A percentile compares a stretch with the other conserved stretches of the same genome.
Conservation (phyloP, 345 rosid genomes). For the Rhodamnia argentea region DNA sequence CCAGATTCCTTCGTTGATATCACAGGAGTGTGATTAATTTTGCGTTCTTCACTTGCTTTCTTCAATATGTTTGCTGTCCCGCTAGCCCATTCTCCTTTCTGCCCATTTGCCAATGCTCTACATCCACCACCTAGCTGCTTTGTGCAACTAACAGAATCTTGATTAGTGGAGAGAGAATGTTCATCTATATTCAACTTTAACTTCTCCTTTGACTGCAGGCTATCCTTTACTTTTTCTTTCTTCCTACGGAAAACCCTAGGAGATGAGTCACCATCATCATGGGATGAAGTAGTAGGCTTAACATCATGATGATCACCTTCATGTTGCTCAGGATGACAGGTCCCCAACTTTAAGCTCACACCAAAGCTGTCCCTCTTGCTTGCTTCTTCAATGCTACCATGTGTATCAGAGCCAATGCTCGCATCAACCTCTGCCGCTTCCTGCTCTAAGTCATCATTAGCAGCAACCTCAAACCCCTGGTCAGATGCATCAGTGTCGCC, state of each 20-base stretch:
- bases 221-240: conserved; percentile 19
- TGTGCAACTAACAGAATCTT: conserved; percentile 22
- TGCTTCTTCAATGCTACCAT: conserved; percentile 19
- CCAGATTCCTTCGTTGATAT: conserved; percentile 19
- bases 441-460: conserved; percentile 30
- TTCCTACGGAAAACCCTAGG: conserved; percentile 29
- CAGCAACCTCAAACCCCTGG: conserved; percentile 22
- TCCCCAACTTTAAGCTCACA: conserved; percentile 22
- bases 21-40: conserved; percentile 9
- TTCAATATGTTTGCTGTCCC: conserved; percentile 24
- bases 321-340: conserved; percentile 15
- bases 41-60: conserved; percentile 19
- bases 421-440: conserved; percentile 31
- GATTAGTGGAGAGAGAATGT: conserved; percentile 18
- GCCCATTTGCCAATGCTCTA: conserved; percentile 25
- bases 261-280: conserved; percentile 20
- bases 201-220: conserved; percentile 24
- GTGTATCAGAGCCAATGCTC: conserved; percentile 16
- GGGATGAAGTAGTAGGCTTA: conserved; percentile 28
- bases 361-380: conserved; percentile 19
- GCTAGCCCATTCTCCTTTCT: conserved; percentile 18
- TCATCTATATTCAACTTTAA: conserved; percentile 13
- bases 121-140: conserved; percentile 22
- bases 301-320: conserved; percentile 38
- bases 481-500: conserved; percentile 30